Evolutionary conservation across 2,329 filamentous ascomycete species (phyloP).

Genomic region (Colletotrichum sp.): DNA sequence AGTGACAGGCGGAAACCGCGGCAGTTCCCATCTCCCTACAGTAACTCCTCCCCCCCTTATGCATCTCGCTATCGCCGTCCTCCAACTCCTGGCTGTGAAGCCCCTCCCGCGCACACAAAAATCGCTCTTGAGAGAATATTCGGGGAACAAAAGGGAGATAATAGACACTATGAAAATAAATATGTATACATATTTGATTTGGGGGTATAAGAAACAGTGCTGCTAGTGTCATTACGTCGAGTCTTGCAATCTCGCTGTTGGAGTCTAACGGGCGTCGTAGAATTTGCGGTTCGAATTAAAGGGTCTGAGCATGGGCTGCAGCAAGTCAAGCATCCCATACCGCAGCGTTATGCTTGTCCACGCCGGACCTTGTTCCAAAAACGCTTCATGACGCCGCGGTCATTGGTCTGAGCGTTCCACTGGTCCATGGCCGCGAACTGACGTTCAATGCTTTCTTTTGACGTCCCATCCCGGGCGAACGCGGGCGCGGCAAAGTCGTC

Average conservation of each 20-base stretch:
- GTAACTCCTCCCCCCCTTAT: not conserved
- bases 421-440: constrained; percentile 60
- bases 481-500: constrained; percentile 37
- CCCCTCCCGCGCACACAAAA: not conserved
- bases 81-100: not conserved
- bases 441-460: constrained; percentile 60
- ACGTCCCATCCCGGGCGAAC: constrained; percentile 37
- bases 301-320: not conserved
- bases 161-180: constrained; percentile 12
- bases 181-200: constrained; percentile 3
- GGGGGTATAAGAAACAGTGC: constrained; percentile 5
- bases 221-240: constrained; percentile 7
- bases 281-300: not conserved
- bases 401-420: constrained; percentile 49
- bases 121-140: not conserved
- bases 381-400: constrained; percentile 63
- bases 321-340: not conserved
- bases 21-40: not conserved
- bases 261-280: not conserved
- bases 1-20: constrained; percentile 8
- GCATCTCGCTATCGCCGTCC: not conserved
- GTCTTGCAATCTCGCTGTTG: constrained; percentile 1
- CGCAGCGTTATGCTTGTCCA: constrained; percentile 6
- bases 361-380: constrained; percentile 68
- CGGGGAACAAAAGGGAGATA: not conserved